phyloP scores from a whole-genome alignment of 1,284 basidiomycete species.

The Chiua sp. region DNA sequence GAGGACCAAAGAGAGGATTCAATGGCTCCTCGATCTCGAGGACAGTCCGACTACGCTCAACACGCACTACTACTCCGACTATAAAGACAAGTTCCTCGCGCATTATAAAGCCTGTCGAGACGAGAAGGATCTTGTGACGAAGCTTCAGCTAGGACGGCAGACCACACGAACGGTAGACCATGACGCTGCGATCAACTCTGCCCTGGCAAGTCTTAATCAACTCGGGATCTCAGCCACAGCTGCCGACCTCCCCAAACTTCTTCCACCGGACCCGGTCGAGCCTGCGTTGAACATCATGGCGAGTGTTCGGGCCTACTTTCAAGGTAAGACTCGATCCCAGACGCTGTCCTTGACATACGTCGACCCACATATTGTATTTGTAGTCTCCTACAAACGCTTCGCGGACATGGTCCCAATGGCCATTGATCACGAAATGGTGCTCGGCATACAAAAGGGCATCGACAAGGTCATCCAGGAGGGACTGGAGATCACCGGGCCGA shows the following conservation, averaged over 20 bases:
- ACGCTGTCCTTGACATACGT: not conserved
- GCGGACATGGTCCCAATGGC: slow-evolving; percentile 65
- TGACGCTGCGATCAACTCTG: slow-evolving; percentile 11
- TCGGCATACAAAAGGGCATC: slow-evolving; percentile 46
- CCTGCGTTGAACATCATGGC: slow-evolving; percentile 70
- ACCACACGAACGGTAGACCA: not conserved
- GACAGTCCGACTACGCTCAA: slow-evolving; percentile 60
- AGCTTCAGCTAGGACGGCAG: slow-evolving; percentile 6
- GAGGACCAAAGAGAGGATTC: slow-evolving; percentile 45
- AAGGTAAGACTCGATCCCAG: slow-evolving; percentile 46
- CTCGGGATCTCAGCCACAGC: slow-evolving; percentile 50
- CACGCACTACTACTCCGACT: slow-evolving; percentile 59
- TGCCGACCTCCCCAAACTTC: slow-evolving; percentile 55
- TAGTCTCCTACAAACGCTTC: slow-evolving; percentile 75
- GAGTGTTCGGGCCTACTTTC: slow-evolving; percentile 73
- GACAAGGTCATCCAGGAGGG: slow-evolving; percentile 53
- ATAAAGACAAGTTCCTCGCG: slow-evolving; percentile 59
- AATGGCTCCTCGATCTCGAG: slow-evolving; percentile 62
- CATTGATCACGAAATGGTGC: slow-evolving; percentile 67
- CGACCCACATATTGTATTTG: not conserved
- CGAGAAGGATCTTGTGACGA: slow-evolving; percentile 33
- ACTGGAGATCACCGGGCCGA: slow-evolving; percentile 41
- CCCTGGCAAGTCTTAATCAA: slow-evolving; percentile 47
- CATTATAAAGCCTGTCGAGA: slow-evolving; percentile 52
- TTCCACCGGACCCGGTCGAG: slow-evolving; percentile 58